Base-by-base conservation (phyloP, 768 basidiomycete genomes). In the Collybiopsis luxurians region DNA sequence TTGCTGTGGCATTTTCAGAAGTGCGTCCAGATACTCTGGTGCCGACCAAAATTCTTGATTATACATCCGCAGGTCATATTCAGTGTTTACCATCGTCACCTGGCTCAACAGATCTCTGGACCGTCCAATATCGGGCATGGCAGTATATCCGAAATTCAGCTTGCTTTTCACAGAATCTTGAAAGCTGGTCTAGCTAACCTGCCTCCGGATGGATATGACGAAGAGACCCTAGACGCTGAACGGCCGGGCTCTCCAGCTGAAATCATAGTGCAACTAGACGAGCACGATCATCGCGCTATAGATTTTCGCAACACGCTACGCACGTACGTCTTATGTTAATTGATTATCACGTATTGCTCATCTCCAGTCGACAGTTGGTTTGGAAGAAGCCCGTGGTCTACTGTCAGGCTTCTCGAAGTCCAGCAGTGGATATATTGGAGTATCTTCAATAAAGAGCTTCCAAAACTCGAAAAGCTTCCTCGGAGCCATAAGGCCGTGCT, bases 381-480 rank as follows among this genome's bases (percentile, higher is more conserved):
- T 68, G 73, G 79, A 55, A 84, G 83, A 61, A 83, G 78, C 15
- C 83, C 85, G 0, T 96, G 90, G 89, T 86, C 86, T 0, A 74
- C 79, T 12, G 80, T 96, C 56, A 83, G 76, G 43, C 76, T 74
- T 17, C 73, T 80, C 38, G 83, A 92, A 66, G 72, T 92, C 55
- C 77, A 77, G 40, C 75, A 81, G 58, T 95, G 92, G 89, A 73
- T 96, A 28, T 85, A 90, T 56, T 95, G 93, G 92, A 80, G 83
- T 23, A 85, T 90, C 64, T 95, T 86, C 70, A 88, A 88, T 65
- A 75, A 79, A 4, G 76, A 83, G 38, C 73, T 90, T 30, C 85
- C 86, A 15, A 65, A 80, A 5, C 66, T 72, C 4, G 76, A 84
- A 11, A 53, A 69, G 27, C 67, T 90, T 17, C 71, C 83, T 1